Conservation (phyloP, 192 early-diverging fungal species). For the Funneliformis geosporum region DNA sequence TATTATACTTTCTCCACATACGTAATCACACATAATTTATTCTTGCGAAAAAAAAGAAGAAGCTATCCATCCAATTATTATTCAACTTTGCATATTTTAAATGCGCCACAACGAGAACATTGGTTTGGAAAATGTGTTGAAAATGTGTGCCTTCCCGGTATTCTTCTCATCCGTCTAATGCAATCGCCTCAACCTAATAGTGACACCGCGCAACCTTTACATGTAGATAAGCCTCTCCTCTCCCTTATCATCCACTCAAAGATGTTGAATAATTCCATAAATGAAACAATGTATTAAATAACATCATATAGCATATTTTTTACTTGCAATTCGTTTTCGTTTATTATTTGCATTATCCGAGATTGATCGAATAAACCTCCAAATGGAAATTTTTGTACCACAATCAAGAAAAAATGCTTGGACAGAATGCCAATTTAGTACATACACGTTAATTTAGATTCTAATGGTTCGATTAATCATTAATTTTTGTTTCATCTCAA, state of each 20-base stretch:
- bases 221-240: neutral
- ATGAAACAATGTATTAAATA: neutral
- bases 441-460: too few relatives aligned
- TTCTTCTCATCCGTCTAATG: too few relatives aligned
- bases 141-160: too few relatives aligned
- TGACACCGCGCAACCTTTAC: too few relatives aligned
- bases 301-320: neutral
- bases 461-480: too few relatives aligned
- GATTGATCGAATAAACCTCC: neutral
- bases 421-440: too few relatives aligned
- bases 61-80: neutral
- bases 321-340: neutral
- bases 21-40: neutral
- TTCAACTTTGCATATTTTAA: too few relatives aligned
- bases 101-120: too few relatives aligned
- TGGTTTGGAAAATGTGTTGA: too few relatives aligned
- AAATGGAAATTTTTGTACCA: neutral
- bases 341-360: neutral
- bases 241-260: neutral
- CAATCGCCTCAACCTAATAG: too few relatives aligned
- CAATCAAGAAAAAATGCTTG: too few relatives aligned
- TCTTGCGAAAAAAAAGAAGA: neutral
- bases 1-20: neutral
- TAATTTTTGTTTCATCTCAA: too few relatives aligned
- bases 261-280: neutral